phyloP scores from a whole-genome alignment of 352 stramenopile genomes.

The Globisporangium solare region DNA sequence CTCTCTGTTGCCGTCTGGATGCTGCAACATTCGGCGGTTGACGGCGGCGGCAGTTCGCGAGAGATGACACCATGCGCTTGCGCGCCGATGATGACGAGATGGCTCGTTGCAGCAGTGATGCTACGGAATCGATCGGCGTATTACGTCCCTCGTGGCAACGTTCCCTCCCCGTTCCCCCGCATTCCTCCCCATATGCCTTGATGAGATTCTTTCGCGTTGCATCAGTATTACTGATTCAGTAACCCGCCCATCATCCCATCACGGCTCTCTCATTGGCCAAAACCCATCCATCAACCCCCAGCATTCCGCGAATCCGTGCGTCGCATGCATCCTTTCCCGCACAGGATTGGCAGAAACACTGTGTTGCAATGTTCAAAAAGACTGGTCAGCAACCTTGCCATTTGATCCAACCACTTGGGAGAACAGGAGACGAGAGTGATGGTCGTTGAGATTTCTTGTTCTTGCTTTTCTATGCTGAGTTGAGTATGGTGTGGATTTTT shows the following conservation, averaged over 20 bases:
- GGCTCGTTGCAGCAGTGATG: too few species aligned
- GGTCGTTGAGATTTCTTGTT: neutral
- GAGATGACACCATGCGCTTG: too few species aligned
- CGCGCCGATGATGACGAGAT: too few species aligned
- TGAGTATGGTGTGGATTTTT: too few species aligned
- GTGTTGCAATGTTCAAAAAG: neutral
- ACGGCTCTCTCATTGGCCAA: neutral
- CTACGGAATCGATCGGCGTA: too few species aligned
- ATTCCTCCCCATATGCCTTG: neutral
- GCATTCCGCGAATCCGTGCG: neutral
- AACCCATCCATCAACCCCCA: neutral
- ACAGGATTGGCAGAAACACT: neutral
- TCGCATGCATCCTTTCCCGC: neutral
- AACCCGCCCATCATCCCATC: neutral
- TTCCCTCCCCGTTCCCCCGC: too few species aligned
- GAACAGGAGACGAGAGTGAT: slow-evolving; percentile 9
- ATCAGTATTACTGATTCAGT: neutral
- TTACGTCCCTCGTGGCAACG: too few species aligned
- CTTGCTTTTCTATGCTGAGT: neutral
- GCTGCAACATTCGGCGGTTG: too few species aligned
- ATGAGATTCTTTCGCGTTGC: neutral
- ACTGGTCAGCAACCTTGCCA: neutral
- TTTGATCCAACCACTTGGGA: slow-evolving; percentile 13
- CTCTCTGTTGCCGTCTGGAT: too few species aligned
- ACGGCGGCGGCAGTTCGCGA: too few species aligned